These are phyloP conservation scores for Penicillium diatomitis DNA, from an alignment of 495 filamentous ascomycete genomes.

Conservation along the genomic window DNA sequence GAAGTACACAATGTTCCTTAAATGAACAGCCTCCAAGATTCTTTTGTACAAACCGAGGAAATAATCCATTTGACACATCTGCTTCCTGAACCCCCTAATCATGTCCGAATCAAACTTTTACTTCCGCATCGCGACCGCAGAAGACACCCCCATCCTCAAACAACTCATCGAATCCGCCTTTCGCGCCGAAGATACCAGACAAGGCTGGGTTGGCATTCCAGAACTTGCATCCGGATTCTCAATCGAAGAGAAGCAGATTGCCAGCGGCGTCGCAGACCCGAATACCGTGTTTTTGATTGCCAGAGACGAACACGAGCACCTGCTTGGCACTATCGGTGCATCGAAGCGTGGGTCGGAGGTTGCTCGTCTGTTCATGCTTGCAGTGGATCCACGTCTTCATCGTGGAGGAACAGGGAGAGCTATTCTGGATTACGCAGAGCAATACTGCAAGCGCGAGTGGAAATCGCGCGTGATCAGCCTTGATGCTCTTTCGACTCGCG, in stretches of 20 bases:
- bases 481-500: constrained; percentile 30
- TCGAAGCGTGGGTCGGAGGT: constrained; percentile 10
- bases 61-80: too few relatives aligned
- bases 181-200: constrained; percentile 26
- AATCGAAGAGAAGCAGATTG: constrained; percentile 17
- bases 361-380: constrained; percentile 34
- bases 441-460: constrained; percentile 24
- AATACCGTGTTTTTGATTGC: constrained; percentile 27
- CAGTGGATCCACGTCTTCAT: constrained; percentile 28
- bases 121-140: constrained; percentile 22
- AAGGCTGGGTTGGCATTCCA: constrained; percentile 31
- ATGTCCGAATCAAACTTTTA: constrained; percentile 4
- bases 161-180: constrained; percentile 33
- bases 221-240: constrained; percentile 23
- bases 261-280: constrained; percentile 32
- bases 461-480: constrained; percentile 21
- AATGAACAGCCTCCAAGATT: too few relatives aligned
- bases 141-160: constrained; percentile 19
- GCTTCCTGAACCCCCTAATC: too few relatives aligned
- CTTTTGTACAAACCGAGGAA: too few relatives aligned
- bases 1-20: too few relatives aligned
- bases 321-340: constrained; percentile 28
- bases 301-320: constrained; percentile 4
- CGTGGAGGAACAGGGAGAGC: constrained; percentile 30
- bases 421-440: constrained; percentile 31